phyloP scores from a whole-genome alignment of 352 stramenopile genomes.

The Phytophthora tubulina region DNA sequence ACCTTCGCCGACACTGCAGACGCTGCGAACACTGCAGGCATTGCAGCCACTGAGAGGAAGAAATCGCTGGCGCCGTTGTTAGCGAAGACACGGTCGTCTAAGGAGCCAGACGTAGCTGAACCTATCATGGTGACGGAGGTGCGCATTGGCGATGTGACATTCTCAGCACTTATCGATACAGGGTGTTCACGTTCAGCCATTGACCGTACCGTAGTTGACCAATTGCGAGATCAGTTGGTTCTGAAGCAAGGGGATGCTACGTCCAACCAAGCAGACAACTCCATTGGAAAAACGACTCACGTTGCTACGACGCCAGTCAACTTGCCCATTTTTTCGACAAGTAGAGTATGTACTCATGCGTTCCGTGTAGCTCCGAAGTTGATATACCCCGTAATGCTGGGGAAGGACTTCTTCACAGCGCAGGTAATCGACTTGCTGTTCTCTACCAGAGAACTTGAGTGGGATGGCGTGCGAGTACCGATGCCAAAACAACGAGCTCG shows the following conservation, averaged over 20 bases:
- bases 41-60: background rate
- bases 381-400: conserved; percentile 11
- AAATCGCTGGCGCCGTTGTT: background rate
- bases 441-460: conserved; percentile 2
- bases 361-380: conserved; percentile 3
- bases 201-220: conserved; percentile 6
- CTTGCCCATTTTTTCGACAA: conserved; percentile 2
- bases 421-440: conserved; percentile 10
- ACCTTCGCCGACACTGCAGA: background rate
- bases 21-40: background rate
- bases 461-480: conserved; percentile 2
- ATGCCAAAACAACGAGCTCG: conserved; percentile 6
- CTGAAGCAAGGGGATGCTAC: background rate
- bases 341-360: conserved; percentile 4
- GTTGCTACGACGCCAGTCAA: background rate
- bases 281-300: background rate
- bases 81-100: background rate
- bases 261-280: conserved; percentile 7
- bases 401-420: conserved; percentile 10
- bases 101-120: background rate
- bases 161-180: conserved; percentile 6
- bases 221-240: background rate
- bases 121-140: conserved; percentile 8
- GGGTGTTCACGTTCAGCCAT: conserved; percentile 9
- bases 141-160: background rate